Percentiles rank a stretch among this genome's conserved stretches.
phyloP scores from a whole-genome alignment of 371 early-diverging fungal genomes.

The Dinochytrium kinnereticum region DNA sequence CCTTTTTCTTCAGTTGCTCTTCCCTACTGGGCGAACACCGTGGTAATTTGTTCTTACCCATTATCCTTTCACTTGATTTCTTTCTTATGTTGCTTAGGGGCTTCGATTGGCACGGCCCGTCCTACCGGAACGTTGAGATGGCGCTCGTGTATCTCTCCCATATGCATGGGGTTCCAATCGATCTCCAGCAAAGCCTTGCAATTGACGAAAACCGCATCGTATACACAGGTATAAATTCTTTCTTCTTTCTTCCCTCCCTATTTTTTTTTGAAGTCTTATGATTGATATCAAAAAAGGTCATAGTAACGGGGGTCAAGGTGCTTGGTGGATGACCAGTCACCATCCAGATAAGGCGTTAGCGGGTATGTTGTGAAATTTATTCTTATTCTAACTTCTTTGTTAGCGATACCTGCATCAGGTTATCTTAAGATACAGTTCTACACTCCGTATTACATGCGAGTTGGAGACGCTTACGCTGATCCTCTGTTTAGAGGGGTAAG shows the following conservation, averaged over 20 bases:
- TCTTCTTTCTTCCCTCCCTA: not conserved
- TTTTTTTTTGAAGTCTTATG: not conserved
- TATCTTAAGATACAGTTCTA: slow-evolving; percentile 74
- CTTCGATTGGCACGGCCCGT: slow-evolving; percentile 59
- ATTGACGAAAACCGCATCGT: slow-evolving; percentile 38
- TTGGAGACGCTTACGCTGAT: slow-evolving; percentile 66
- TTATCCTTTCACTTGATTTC: not conserved
- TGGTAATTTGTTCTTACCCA: slow-evolving; percentile 57
- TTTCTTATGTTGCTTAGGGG: slow-evolving; percentile 37
- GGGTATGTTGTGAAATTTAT: slow-evolving; percentile 43
- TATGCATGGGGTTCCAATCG: slow-evolving; percentile 45
- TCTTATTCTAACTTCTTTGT: not conserved
- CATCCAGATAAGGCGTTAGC: slow-evolving; percentile 70
- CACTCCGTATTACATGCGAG: slow-evolving; percentile 65
- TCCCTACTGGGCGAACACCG: slow-evolving; percentile 72
- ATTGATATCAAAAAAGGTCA: slow-evolving; percentile 53
- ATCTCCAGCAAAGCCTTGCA: slow-evolving; percentile 8
- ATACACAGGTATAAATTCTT: slow-evolving; percentile 35
- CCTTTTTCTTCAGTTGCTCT: slow-evolving; percentile 33
- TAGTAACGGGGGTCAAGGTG: slow-evolving; percentile 79
- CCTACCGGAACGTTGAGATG: slow-evolving; percentile 43
- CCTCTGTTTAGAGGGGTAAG: slow-evolving; percentile 65
- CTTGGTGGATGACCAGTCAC: slow-evolving; percentile 72
- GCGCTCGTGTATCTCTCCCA: slow-evolving; percentile 43
- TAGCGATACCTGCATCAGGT: slow-evolving; percentile 71